A percentile compares a stretch with the other conserved stretches of the same genome.
These are phyloP conservation scores for Phytophthora sp. DNA, from an alignment of 352 stramenopile species.

Conservation along the genomic window DNA sequence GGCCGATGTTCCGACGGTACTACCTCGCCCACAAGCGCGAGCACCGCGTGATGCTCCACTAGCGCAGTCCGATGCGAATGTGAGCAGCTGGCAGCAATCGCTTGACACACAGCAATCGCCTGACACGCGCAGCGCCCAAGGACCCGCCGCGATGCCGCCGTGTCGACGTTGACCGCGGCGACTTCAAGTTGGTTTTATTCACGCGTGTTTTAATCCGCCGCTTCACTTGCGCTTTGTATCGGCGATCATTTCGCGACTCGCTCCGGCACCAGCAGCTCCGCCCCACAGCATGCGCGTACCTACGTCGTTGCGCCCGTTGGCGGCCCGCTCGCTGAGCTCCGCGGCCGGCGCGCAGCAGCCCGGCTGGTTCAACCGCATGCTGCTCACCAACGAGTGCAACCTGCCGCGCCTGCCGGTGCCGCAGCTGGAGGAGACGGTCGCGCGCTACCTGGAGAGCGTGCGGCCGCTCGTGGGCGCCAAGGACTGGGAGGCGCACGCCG, in stretches of 20 bases:
- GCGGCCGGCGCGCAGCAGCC: slow-evolving; percentile 35
- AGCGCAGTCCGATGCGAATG: slow-evolving; percentile 18
- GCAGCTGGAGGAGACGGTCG: slow-evolving; percentile 87
- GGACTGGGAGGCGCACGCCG: slow-evolving; percentile 71
- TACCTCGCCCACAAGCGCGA: slow-evolving; percentile 41
- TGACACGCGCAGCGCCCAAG: too few relatives aligned
- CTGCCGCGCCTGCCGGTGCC: slow-evolving; percentile 88
- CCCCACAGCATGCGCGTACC: slow-evolving; percentile 31
- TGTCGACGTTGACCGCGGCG: slow-evolving; percentile 25
- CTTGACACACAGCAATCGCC: slow-evolving; percentile 11
- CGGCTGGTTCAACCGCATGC: slow-evolving; percentile 80
- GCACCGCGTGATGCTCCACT: slow-evolving; percentile 16
- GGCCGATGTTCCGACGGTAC: slow-evolving; percentile 44
- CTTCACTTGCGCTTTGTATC: slow-evolving; percentile 4
- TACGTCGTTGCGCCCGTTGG: slow-evolving; percentile 18
- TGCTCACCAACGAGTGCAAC: slow-evolving; percentile 80
- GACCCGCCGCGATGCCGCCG: too few relatives aligned
- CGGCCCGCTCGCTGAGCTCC: slow-evolving; percentile 25
- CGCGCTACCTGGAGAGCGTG: slow-evolving; percentile 86
- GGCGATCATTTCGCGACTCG: slow-evolving; percentile 33
- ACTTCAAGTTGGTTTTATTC: slow-evolving; percentile 50
- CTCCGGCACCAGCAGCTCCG: not conserved
- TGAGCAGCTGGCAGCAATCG: slow-evolving; percentile 7
- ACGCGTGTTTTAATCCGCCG: not conserved
- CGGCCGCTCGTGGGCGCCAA: slow-evolving; percentile 72